Base-by-base conservation (phyloP, 441 rosid species). In the Pelargonium australe region DNA sequence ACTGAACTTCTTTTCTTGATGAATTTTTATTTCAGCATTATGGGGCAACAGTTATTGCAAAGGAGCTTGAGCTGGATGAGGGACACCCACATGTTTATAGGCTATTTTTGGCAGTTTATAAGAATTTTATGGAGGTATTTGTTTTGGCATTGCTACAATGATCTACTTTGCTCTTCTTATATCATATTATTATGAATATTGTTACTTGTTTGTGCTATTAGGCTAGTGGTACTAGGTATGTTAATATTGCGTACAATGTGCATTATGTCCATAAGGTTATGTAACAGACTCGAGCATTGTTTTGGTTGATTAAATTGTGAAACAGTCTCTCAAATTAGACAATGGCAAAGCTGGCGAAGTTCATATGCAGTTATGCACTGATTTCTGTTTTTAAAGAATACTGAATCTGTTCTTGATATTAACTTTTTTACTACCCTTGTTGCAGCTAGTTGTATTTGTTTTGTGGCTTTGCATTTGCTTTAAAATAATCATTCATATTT, bases 71-170 rank as follows among this genome's bases (percentile, higher is more conserved):
- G 60, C 80, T 79, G 64, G 78, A 83, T 70, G 80, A 79, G 66
- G 72, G 19, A 11, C 82, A 83, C 67, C 83, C 83, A 0, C 74
- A 81, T 68, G 82, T 81, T 63, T 70, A 66, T 40, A 67, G 72
- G 45, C 73, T 85, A 73, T 83, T 72, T 75, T 76, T 81, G 25
- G 82, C 82, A 12, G 76, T 85, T 17, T 83, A 83, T 74, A 83
- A 76, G 69, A 83, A 78, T 67, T 83, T 85, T 68, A 80, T 85
- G 74, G 86, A 85, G 86, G 86, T 79, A 69, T 19, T 47, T 14
- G 17, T 14, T 51, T 51, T 19, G 5, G 5, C 37, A 34, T 34
- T 34, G 37, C 37, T 34, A 34, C 37, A 34, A 34, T 34, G 37
- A 34, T 34, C 37, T 34, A 34, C 37, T 34, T 34, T 34, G 37